These are phyloP conservation scores for Apodospora peruviana DNA, from an alignment of 495 filamentous ascomycete species.

Conservation along the genomic window DNA sequence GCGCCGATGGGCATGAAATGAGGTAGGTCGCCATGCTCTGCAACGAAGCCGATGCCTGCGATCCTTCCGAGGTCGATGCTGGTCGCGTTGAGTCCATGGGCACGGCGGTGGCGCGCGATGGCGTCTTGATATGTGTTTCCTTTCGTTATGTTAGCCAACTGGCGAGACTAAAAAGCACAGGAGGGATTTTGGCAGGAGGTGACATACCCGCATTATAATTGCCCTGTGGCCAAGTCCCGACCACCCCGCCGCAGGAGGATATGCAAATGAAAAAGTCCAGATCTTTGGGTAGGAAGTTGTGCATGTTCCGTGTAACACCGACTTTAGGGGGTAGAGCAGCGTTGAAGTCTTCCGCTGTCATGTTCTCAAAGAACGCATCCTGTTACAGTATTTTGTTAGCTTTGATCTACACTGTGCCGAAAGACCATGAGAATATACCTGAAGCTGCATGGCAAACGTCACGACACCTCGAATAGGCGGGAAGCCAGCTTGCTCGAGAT, in stretches of 20 bases:
- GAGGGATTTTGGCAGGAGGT: too few species aligned
- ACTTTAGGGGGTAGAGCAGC: conserved; percentile 43
- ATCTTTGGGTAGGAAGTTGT: conserved; percentile 15
- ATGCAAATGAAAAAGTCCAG: conserved; percentile 61
- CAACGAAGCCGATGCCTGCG: conserved; percentile 27
- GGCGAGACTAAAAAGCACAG: conserved; percentile 15
- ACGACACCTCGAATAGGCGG: conserved; percentile 49
- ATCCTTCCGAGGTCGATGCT: conserved; percentile 45
- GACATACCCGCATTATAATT: conserved; percentile 55
- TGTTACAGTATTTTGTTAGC: too few species aligned
- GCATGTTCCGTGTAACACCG: conserved; percentile 29
- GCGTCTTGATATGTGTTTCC: conserved; percentile 53
- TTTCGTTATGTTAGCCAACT: conserved; percentile 52
- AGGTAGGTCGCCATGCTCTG: conserved; percentile 18
- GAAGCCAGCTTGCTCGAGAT: conserved; percentile 29
- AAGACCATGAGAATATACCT: not conserved
- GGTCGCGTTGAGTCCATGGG: conserved; percentile 28
- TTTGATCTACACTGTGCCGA: too few species aligned
- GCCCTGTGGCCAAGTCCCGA: conserved; percentile 45
- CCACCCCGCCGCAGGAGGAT: conserved; percentile 47
- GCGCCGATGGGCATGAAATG: conserved; percentile 12
- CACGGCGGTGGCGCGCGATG: conserved; percentile 32
- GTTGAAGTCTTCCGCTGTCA: conserved; percentile 32
- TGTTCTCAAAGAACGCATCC: conserved; percentile 44
- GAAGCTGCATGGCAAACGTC: conserved; percentile 41